Evolutionary conservation across 2,329 filamentous ascomycete species (phyloP).

Genomic region (Neopestalotiopsis sp.): DNA sequence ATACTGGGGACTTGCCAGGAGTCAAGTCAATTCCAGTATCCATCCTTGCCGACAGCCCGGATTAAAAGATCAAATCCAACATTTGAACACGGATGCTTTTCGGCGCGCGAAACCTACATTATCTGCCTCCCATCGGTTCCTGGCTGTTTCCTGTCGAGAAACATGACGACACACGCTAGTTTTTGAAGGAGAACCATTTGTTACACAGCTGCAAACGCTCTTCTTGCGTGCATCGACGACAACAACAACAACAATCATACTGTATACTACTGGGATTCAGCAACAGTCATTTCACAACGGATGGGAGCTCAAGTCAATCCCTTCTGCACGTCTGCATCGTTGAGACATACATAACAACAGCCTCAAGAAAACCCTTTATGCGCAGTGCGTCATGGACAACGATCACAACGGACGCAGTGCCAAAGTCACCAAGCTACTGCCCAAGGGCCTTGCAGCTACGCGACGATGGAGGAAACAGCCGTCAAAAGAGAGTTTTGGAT

Average conservation of each 20-base stretch:
- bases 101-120: not conserved
- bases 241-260: not conserved
- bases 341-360: not conserved
- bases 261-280: not conserved
- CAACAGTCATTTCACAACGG: not conserved
- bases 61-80: not conserved
- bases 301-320: not conserved
- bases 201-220: not conserved
- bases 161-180: not conserved
- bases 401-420: constrained; percentile 27
- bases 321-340: constrained; percentile 1
- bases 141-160: not conserved
- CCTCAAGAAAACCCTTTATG: not conserved
- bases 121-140: not conserved
- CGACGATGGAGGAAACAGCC: constrained; percentile 52
- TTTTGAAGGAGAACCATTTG: not conserved
- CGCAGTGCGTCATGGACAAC: constrained; percentile 23
- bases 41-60: not conserved
- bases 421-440: constrained; percentile 57
- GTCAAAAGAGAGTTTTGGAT: constrained; percentile 44
- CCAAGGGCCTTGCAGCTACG: constrained; percentile 55
- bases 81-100: not conserved
- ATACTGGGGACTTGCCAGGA: not conserved
- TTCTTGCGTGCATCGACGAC: not conserved
- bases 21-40: too few species aligned